Percentiles rank a stretch among this genome's conserved stretches.
Conservation (phyloP, 768 basidiomycete genomes). For the Jaapia argillacea region DNA sequence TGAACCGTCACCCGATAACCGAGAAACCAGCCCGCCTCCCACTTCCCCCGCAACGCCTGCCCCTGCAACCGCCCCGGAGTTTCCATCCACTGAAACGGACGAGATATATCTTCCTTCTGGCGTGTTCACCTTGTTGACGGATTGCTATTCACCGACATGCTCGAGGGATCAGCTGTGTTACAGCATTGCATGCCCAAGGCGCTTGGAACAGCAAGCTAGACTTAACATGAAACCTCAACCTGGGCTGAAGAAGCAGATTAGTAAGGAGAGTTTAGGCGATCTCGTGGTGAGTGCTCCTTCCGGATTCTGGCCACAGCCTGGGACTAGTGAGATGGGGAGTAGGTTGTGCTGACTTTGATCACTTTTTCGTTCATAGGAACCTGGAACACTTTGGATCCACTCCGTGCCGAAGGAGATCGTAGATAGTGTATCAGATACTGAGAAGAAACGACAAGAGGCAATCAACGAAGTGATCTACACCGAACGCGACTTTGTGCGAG, state of each 20-base stretch:
- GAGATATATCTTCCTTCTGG: conserved; percentile 77
- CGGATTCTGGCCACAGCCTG: too few relatives aligned
- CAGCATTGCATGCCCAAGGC: conserved; percentile 89
- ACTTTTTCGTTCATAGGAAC: too few relatives aligned
- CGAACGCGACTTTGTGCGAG: conserved; percentile 94
- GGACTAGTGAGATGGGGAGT: too few relatives aligned
- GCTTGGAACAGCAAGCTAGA: conserved; percentile 89
- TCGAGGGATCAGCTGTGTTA: conserved; percentile 92
- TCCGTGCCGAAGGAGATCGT: conserved; percentile 92
- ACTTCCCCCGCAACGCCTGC: conserved; percentile 11
- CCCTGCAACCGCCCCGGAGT: conserved; percentile 29
- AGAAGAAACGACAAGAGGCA: conserved; percentile 95
- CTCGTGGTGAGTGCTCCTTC: conserved; percentile 46
- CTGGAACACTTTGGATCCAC: conserved; percentile 91
- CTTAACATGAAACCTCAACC: conserved; percentile 92
- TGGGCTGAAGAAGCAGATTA: conserved; percentile 78
- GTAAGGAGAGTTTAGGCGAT: conserved; percentile 74
- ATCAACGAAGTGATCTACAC: conserved; percentile 97
- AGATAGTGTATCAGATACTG: conserved; percentile 83
- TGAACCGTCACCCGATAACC: conserved; percentile 21
- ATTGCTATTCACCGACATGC: conserved; percentile 98
- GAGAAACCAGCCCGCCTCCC: conserved; percentile 19
- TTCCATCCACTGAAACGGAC: conserved; percentile 36
- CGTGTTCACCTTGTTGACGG: conserved; percentile 92
- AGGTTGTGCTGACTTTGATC: too few relatives aligned